phyloP scores from a whole-genome alignment of 345 rosid genomes.

The Punica granatum region DNA sequence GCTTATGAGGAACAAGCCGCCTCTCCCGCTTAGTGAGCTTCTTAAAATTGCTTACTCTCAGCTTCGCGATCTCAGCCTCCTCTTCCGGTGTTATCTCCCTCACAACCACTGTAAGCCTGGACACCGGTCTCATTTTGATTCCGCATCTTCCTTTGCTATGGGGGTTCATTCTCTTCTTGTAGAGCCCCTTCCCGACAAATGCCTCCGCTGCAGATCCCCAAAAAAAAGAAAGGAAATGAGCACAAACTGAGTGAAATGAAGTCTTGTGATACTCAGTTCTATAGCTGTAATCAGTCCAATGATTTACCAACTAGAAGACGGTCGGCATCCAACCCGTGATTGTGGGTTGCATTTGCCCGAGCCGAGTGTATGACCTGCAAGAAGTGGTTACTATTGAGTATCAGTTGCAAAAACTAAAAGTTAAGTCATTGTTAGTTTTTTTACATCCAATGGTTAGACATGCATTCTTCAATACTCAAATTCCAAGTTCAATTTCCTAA shows the following conservation, averaged over 20 bases:
- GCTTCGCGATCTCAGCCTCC: slow-evolving; percentile 81
- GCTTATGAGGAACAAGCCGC: slow-evolving; percentile 62
- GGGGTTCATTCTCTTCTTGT: slow-evolving; percentile 49
- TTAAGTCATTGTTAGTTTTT: background rate
- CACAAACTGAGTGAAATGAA: background rate
- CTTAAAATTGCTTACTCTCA: slow-evolving; percentile 64
- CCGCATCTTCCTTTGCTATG: slow-evolving; percentile 66
- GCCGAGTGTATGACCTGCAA: slow-evolving; percentile 87
- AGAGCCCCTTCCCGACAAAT: slow-evolving; percentile 80
- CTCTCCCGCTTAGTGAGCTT: slow-evolving; percentile 70
- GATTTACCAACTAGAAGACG: slow-evolving; percentile 77
- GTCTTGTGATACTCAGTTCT: background rate
- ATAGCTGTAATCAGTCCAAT: background rate
- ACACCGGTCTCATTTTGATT: slow-evolving; percentile 49
- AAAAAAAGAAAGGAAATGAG: background rate
- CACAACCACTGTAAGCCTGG: slow-evolving; percentile 71
- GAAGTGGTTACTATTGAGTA: background rate
- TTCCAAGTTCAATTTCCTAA: background rate
- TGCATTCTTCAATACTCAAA: background rate
- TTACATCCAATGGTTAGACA: background rate
- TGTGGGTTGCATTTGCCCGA: slow-evolving; percentile 84
- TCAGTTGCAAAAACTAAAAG: background rate
- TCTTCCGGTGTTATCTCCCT: slow-evolving; percentile 81
- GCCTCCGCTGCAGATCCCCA: slow-evolving; percentile 79
- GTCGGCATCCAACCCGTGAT: slow-evolving; percentile 80